Evolutionary conservation across 2,329 filamentous ascomycete species (phyloP).

Genomic region (Exophiala aquamarina): DNA sequence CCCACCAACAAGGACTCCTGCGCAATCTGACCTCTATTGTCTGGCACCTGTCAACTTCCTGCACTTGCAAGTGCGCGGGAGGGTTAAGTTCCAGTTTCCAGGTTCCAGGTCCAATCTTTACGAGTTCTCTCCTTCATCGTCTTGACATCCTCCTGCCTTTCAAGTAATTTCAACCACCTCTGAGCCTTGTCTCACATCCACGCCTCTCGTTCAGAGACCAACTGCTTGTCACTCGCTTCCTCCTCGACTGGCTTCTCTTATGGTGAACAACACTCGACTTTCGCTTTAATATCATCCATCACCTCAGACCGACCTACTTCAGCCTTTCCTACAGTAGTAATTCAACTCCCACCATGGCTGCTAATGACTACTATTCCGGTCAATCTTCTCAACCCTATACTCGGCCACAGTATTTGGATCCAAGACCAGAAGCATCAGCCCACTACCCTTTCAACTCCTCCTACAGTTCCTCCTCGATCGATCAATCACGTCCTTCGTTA

Average conservation of each 20-base stretch:
- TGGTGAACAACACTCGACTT: background rate
- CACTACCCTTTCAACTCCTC: constrained; percentile 15
- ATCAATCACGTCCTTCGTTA: constrained; percentile 20
- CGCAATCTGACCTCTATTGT: constrained; percentile 7
- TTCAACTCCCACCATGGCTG: constrained; percentile 56
- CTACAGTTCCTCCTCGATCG: constrained; percentile 30
- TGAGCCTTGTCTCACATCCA: background rate
- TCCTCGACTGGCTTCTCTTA: background rate
- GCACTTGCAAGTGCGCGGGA: background rate
- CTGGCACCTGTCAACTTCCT: constrained; percentile 9
- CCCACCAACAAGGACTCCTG: constrained; percentile 6
- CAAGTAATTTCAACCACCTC: background rate
- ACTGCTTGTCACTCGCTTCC: background rate
- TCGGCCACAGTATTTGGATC: constrained; percentile 10
- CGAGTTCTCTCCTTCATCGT: too few relatives aligned
- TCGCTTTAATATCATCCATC: background rate
- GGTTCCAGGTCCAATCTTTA: background rate
- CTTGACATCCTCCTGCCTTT: too few relatives aligned
- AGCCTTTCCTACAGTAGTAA: constrained; percentile 1
- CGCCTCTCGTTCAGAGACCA: background rate
- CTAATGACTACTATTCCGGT: constrained; percentile 63
- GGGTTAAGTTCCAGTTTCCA: constrained; percentile 6
- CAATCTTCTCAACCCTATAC: constrained; percentile 9
- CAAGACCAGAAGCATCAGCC: constrained; percentile 11
- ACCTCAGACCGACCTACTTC: constrained; percentile 1